Base-by-base conservation (phyloP, 116 monocot genomes). In the Dioscorea cayenensis region DNA sequence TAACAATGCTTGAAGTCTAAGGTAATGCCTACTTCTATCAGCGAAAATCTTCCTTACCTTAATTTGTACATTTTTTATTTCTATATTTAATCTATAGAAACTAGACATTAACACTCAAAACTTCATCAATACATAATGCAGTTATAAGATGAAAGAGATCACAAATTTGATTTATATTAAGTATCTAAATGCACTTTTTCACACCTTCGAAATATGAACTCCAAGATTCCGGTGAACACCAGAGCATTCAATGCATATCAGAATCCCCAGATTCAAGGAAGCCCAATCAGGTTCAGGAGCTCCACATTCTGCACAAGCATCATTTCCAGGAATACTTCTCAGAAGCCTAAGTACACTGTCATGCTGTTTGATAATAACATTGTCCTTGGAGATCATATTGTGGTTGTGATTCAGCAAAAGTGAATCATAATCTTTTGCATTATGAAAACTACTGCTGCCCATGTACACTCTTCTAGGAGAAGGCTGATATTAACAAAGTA, bases 211-310 rank as follows among this genome's bases (percentile, higher is more conserved):
- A 78, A 97, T 88, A 73, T 97, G 97, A 69, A 97, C 97, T 51
- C 97, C 97, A 71, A 97, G 90, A 83, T 97, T 92, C 64, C 97
- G 80, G 79, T 97, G 97, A 73, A 89, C 88, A 10, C 97, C 97
- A 68, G 97, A 97, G 71, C 97, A 97, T 58, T 97, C 90, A 21
- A 97, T 97, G 72, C 93, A 97, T 48, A 97, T 65, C 27, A 97
- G 76, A 67, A 97, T 80, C 63, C 97, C 97, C 65, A 97, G 93
- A 86, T 97, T 97, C 51, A 97, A 71, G 8, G 97, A 97, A 61
- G 97, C 97, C 97, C 97, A 97, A 58, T 92, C 97, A 65, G 97
- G 97, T 59, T 86, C 92, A 28, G 88, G 84, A 64, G 90, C 67
- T 75, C 79, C 66, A 63, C 97, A 97, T 76, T 97, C 97, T 55